Evolutionary conservation across 164 flowering plant species (phyloP), one percentile per base, ranked within the genome.

Genomic region (Piper betle): DNA sequence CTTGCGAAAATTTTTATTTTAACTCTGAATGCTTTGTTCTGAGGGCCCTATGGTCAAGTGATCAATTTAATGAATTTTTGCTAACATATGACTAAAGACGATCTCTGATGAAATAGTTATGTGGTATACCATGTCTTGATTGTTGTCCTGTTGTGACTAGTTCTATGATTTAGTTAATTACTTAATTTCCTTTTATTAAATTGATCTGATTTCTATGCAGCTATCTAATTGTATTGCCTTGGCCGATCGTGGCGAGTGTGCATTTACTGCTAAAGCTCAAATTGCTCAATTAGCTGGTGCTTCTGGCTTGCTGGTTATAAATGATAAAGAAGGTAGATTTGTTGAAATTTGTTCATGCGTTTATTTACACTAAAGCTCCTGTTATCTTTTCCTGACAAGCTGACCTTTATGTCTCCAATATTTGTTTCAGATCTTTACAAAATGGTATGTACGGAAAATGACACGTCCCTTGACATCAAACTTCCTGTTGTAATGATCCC

Each of bases 401-500:
- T 43, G 50, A 6, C 50, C 50, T 43, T 43, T 57, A 18, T 12
- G 40, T 40, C 39, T 46, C 15, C n/a, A 16, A 20, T 6, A 56
- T 48, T 52, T 20, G 48, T 57, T 73, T 41, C 72, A 88, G 97
- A 81, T 56, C 77, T 82, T 58, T 64, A 60, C 62, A 73, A 83
- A 79, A 88, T 88, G 95, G 77, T 64, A 53, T 87, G 98, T 70
- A 58, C 78, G 61, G 76, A 71, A 11, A 77, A 80, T 71, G 80
- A 72, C 52, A 73, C 86, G 56, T 60, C 70, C 72, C 38, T 73
- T 39, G 69, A 83, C 64, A 81, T 91, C 57, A 74, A 69, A 9
- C 88, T 91, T 72, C 96, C 95, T 72, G 82, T 82, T 66, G 79
- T 84, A 53, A 84, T 80, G 79, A 79, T 91, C 65, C 70, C 83